These are phyloP conservation scores for Candida saitoana DNA, from an alignment of 805 yeast genomes.

Conservation along the genomic window DNA sequence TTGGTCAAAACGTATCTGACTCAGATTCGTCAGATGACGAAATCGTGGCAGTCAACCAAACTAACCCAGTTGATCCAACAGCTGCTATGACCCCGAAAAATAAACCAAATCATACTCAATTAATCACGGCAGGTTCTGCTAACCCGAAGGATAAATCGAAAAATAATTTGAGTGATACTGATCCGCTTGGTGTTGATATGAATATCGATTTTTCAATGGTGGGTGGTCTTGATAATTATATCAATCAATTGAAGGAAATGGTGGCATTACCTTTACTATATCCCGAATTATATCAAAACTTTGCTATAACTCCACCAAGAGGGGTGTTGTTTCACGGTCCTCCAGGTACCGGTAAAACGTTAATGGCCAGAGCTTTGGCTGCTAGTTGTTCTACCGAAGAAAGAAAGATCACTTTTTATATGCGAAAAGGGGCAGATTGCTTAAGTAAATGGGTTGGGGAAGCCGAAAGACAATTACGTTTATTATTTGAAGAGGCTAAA, in stretches of 20 bases:
- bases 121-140: conserved; percentile 31
- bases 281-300: conserved; percentile 88
- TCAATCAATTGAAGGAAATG: conserved; percentile 94
- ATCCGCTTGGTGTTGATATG: conserved; percentile 88
- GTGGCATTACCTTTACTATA: conserved; percentile 87
- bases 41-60: conserved; percentile 40
- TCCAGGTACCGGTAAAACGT: conserved; percentile 97
- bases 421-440: conserved; percentile 98
- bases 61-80: conserved; percentile 26
- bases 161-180: conserved; percentile 76
- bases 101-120: conserved; percentile 19
- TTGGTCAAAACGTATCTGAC: conserved; percentile 39
- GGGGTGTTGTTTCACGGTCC: conserved; percentile 98
- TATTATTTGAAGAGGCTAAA: conserved; percentile 92
- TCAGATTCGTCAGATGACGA: conserved; percentile 66
- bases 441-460: conserved; percentile 99
- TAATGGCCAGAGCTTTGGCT: conserved; percentile 96
- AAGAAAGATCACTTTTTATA: conserved; percentile 87
- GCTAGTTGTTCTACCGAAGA: conserved; percentile 87
- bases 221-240: conserved; percentile 89
- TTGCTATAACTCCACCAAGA: conserved; percentile 91
- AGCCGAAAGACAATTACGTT: conserved; percentile 89
- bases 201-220: conserved; percentile 78
- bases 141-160: conserved; percentile 44
- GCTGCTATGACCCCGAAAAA: conserved; percentile 9